These are phyloP conservation scores for Hirsutella thompsonii DNA, from an alignment of 2,329 filamentous ascomycete species.

Conservation along the genomic window DNA sequence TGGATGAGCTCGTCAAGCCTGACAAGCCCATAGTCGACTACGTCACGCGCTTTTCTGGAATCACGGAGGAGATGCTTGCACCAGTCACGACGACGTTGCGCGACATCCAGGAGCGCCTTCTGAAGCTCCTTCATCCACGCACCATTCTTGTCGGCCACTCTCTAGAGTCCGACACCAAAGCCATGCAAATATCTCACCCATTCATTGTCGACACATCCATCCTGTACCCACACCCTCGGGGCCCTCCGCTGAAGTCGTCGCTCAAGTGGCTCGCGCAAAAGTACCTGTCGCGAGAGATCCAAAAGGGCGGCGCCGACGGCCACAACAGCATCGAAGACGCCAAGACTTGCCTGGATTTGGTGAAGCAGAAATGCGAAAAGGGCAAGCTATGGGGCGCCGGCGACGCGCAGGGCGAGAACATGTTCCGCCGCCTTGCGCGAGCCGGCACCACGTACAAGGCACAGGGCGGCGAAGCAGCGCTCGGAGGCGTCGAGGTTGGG, in stretches of 20 bases:
- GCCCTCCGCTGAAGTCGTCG: conserved; percentile 78
- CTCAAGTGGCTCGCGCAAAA: conserved; percentile 83
- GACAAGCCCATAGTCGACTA: conserved; percentile 83
- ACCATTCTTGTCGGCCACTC: conserved; percentile 72
- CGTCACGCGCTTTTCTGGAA: conserved; percentile 82
- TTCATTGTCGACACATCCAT: conserved; percentile 89
- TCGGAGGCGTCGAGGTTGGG: conserved; percentile 39
- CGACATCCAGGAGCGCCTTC: conserved; percentile 71
- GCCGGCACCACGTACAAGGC: conserved; percentile 49
- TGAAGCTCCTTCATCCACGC: conserved; percentile 57
- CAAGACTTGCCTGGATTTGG: conserved; percentile 76
- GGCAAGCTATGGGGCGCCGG: conserved; percentile 75
- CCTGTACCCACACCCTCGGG: conserved; percentile 80
- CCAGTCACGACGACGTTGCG: conserved; percentile 69
- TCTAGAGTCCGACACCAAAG: conserved; percentile 71
- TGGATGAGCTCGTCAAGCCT: conserved; percentile 90
- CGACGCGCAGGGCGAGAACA: conserved; percentile 69
- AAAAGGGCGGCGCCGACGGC: conserved; percentile 60
- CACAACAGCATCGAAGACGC: conserved; percentile 94
- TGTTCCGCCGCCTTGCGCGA: conserved; percentile 70
- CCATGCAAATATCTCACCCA: conserved; percentile 76
- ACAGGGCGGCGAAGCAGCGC: conserved; percentile 44
- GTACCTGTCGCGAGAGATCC: conserved; percentile 77
- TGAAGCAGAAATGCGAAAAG: conserved; percentile 93
- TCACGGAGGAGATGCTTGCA: conserved; percentile 74